A percentile compares a stretch with the other conserved stretches of the same genome.
Evolutionary conservation across 306 rosid species (phyloP).

Genomic region (Astragalus glycyphyllos): DNA sequence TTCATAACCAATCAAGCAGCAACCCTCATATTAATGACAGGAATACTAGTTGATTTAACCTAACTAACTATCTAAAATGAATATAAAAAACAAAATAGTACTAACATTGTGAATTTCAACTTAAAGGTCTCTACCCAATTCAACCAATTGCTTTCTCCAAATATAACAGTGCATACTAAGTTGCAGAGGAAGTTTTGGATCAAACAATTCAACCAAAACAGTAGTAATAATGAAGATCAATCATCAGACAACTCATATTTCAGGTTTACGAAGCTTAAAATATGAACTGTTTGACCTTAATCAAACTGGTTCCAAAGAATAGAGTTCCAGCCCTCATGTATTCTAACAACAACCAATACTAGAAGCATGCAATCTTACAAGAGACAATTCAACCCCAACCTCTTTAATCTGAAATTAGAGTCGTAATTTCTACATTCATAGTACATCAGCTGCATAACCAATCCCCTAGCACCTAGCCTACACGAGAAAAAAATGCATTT

Average conservation of each 20-base stretch:
- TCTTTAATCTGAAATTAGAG: conserved; percentile 38
- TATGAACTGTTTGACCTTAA: too few relatives aligned
- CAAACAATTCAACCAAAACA: too few relatives aligned
- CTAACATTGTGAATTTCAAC: conserved; percentile 7
- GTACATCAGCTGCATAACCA: conserved; percentile 47
- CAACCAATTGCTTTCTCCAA: neutral
- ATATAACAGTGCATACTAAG: conserved; percentile 7
- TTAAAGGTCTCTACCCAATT: conserved; percentile 2
- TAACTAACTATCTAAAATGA: neutral
- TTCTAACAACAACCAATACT: neutral
- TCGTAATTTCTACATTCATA: conserved; percentile 46
- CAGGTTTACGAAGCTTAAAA: too few relatives aligned
- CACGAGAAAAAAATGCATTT: conserved; percentile 34
- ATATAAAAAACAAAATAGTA: neutral
- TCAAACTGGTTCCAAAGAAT: too few relatives aligned
- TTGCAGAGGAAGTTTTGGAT: neutral
- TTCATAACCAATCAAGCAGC: neutral
- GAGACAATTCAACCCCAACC: conserved; percentile 43
- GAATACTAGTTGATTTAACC: neutral
- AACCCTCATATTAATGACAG: neutral
- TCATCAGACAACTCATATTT: too few relatives aligned
- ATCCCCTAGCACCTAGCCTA: conserved; percentile 52
- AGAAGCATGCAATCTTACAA: conserved; percentile 42
- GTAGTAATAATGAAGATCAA: too few relatives aligned
- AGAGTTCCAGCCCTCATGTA: too few relatives aligned